Evolutionary conservation across 1,139 yeast species (phyloP).

Genomic region (Yamadazyma buinensis): DNA sequence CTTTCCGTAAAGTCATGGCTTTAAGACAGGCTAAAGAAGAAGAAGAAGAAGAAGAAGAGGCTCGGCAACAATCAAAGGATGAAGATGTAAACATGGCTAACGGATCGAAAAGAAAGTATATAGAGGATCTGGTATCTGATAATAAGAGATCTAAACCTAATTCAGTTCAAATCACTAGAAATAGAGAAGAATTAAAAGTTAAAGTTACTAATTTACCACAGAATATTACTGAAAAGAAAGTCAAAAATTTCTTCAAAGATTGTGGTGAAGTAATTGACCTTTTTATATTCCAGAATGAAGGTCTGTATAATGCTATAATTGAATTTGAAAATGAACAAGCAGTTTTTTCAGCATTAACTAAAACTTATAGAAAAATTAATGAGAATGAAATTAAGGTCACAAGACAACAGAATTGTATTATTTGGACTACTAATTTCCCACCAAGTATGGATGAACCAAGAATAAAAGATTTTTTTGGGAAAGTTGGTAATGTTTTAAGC

Average conservation of each 20-base stretch:
- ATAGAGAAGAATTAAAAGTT: conserved; percentile 55
- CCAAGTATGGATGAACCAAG: conserved; percentile 45
- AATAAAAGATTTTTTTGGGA: conserved; percentile 39
- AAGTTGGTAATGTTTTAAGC: conserved; percentile 46
- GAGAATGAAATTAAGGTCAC: conserved; percentile 43
- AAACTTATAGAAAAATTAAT: conserved; percentile 46
- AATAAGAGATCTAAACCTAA: conserved; percentile 3
- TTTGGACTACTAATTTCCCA: conserved; percentile 75
- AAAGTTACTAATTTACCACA: conserved; percentile 41
- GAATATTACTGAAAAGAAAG: conserved; percentile 23
- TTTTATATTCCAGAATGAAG: conserved; percentile 20
- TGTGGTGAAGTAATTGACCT: conserved; percentile 53
- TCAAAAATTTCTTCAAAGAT: conserved; percentile 48
- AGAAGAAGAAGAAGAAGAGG: neutral
- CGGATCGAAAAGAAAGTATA: neutral
- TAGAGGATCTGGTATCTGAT: neutral
- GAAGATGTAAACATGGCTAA: neutral
- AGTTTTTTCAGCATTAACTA: conserved; percentile 59
- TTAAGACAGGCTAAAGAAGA: neutral
- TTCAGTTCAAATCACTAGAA: conserved; percentile 28
- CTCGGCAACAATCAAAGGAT: too few species aligned
- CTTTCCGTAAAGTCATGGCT: conserved; percentile 9
- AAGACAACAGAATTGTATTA: conserved; percentile 42
- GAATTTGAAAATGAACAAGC: conserved; percentile 54
- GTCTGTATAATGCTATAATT: conserved; percentile 35